phyloP scores from a whole-genome alignment of 2,329 filamentous ascomycete genomes.

The Pseudogymnoascus sp. region DNA sequence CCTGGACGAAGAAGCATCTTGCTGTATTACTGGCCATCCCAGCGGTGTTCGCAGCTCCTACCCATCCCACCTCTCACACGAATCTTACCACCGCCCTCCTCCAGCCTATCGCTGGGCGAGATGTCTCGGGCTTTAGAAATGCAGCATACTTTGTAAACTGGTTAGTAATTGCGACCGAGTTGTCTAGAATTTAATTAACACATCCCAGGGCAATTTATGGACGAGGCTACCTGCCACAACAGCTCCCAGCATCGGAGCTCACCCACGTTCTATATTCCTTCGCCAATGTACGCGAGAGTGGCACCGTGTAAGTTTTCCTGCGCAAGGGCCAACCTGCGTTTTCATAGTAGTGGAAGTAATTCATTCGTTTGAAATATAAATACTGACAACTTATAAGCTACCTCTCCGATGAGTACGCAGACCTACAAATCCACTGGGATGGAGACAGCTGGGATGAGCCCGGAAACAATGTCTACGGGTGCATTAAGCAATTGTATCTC shows the following conservation, averaged over 20 bases:
- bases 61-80: background rate
- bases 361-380: slow-evolving; percentile 47
- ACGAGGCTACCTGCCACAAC: slow-evolving; percentile 61
- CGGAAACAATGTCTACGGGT: slow-evolving; percentile 67
- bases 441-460: slow-evolving; percentile 59
- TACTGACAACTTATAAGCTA: slow-evolving; percentile 33
- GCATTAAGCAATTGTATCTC: slow-evolving; percentile 66
- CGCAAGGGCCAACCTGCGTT: too few relatives aligned
- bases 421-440: slow-evolving; percentile 64
- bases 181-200: background rate
- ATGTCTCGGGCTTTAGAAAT: slow-evolving; percentile 14
- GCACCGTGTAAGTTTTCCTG: slow-evolving; percentile 53
- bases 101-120: background rate
- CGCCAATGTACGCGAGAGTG: slow-evolving; percentile 62
- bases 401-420: slow-evolving; percentile 61
- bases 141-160: slow-evolving; percentile 25
- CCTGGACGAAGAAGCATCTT: slow-evolving; percentile 7
- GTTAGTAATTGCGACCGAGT: slow-evolving; percentile 26
- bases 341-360: slow-evolving; percentile 38
- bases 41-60: background rate
- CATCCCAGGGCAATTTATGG: slow-evolving; percentile 58
- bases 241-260: slow-evolving; percentile 60
- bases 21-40: background rate
- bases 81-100: background rate
- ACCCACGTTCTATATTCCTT: slow-evolving; percentile 78